phyloP scores from a whole-genome alignment of 1,139 yeast species.

The Dujonia santamariae region DNA sequence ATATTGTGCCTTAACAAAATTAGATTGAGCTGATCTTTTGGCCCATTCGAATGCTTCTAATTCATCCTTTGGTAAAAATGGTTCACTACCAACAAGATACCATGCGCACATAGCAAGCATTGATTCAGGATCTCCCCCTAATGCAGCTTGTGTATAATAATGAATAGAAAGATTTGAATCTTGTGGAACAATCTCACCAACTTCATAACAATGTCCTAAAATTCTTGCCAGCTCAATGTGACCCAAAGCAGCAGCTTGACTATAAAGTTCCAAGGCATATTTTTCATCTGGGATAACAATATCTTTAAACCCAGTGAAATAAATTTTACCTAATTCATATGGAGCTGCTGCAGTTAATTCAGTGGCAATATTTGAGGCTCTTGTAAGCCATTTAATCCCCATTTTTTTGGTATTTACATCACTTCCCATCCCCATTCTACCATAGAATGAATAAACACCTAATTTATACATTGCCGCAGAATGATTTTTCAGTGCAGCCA shows the following conservation, averaged over 20 bases:
- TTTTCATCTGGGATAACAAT: slow-evolving; percentile 78
- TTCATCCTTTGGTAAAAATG: slow-evolving; percentile 74
- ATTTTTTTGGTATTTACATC: slow-evolving; percentile 70
- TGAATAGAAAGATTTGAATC: slow-evolving; percentile 87
- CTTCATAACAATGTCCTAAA: slow-evolving; percentile 81
- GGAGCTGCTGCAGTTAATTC: slow-evolving; percentile 91
- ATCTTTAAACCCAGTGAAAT: slow-evolving; percentile 81
- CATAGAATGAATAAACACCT: slow-evolving; percentile 81
- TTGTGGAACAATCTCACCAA: slow-evolving; percentile 76
- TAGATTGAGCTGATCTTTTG: slow-evolving; percentile 71
- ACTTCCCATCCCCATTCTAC: slow-evolving; percentile 76
- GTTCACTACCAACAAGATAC: slow-evolving; percentile 90
- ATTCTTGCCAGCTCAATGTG: slow-evolving; percentile 77
- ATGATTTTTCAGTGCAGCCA: slow-evolving; percentile 88
- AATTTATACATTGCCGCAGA: slow-evolving; percentile 94
- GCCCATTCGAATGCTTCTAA: slow-evolving; percentile 96
- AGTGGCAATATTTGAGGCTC: slow-evolving; percentile 82
- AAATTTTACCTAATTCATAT: slow-evolving; percentile 82
- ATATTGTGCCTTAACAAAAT: slow-evolving; percentile 79
- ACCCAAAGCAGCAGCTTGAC: slow-evolving; percentile 87
- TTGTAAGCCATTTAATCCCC: slow-evolving; percentile 90
- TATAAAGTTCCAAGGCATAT: slow-evolving; percentile 83
- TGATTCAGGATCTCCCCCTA: slow-evolving; percentile 82
- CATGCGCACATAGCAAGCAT: slow-evolving; percentile 96
- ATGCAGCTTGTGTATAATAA: slow-evolving; percentile 88